Base-by-base conservation (phyloP, 306 rosid species). In the Sicyos baderoa region DNA sequence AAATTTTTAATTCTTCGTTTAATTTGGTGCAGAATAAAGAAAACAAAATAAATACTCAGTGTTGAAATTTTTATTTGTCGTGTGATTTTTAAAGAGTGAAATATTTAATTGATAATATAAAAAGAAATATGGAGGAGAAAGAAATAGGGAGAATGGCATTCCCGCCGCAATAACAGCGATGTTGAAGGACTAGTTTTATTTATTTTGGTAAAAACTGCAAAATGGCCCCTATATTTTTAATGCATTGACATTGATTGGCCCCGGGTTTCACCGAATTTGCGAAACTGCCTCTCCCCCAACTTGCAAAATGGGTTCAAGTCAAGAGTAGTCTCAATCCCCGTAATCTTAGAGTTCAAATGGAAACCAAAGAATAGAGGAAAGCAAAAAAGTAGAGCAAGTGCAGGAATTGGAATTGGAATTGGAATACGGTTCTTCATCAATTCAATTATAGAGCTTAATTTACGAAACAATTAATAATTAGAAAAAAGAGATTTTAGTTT, bases 91-190 rank as follows among this genome's bases (percentile, higher is more conserved):
- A n/a, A n/a, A n/a, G n/a, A n/a, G n/a, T n/a, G n/a, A n/a, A n/a
- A n/a, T n/a, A n/a, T n/a, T n/a, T n/a, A n/a, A n/a, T n/a, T n/a
- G n/a, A n/a, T n/a, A n/a, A n/a, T n/a, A n/a, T n/a, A n/a, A n/a
- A n/a, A n/a, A n/a, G n/a, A n/a, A n/a, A 37, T 37, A 48, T 48
- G 59, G 1, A 3, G 21, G 47, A 45, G 54, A 15, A 52, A 51
- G 25, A 16, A 50, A 50, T 50, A 50, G 54, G 19, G 64, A 70
- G 1, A 71, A 25, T 62, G 72, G 50, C 84, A 83, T 82, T 77
- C 72, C 77, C 85, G 93, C 98, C 93, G 89, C 85, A 82, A 84
- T 79, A 81, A 76, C 88, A 93, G 95, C 84, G 82, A 86, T 70
- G 80, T 51, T 64, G 50, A 45, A 54, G 74, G 67, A 59, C 42